Conservation (phyloP, 331 rosid genomes). For the Phaseolus coccineus region DNA sequence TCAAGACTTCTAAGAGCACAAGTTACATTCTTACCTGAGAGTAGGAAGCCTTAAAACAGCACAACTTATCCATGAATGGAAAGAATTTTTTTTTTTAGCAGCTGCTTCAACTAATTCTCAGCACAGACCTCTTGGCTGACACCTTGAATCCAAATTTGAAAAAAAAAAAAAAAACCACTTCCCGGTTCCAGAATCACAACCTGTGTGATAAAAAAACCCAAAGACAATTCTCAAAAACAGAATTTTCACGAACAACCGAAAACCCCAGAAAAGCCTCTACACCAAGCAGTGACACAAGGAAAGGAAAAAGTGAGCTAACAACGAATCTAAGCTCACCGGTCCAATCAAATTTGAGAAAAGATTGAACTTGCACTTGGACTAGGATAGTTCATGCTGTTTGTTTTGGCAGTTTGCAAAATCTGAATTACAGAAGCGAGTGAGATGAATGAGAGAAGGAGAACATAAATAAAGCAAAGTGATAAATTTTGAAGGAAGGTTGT, state of each 20-base stretch:
- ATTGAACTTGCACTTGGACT: conserved; percentile 34
- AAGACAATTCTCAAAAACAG: conserved; percentile 38
- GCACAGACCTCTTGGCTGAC: conserved; percentile 52
- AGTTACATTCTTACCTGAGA: conserved; percentile 64
- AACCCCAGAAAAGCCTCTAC: conserved; percentile 43
- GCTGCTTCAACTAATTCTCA: conserved; percentile 51
- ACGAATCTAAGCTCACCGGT: conserved; percentile 55
- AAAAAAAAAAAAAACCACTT: conserved; percentile 58
- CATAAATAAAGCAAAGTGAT: conserved; percentile 1
- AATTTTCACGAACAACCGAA: conserved; percentile 46
- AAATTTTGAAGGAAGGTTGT: conserved; percentile 25
- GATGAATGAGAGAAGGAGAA: conserved; percentile 45
- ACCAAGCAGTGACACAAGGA: background rate
- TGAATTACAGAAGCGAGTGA: conserved; percentile 35
- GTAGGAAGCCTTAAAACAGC: conserved; percentile 75
- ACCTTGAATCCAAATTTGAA: conserved; percentile 54
- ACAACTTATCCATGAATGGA: conserved; percentile 67
- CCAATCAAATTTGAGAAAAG: conserved; percentile 51
- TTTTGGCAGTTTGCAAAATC: conserved; percentile 43
- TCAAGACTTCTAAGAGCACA: background rate
- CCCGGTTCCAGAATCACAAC: conserved; percentile 48
- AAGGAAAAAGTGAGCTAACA: conserved; percentile 38
- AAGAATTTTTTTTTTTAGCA: conserved; percentile 16
- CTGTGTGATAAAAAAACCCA: conserved; percentile 49
- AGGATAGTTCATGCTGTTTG: conserved; percentile 44